A percentile compares a stretch with the other conserved stretches of the same genome.
Evolutionary conservation across 2,329 filamentous ascomycete species (phyloP).

Genomic region (Penicillium sp.): DNA sequence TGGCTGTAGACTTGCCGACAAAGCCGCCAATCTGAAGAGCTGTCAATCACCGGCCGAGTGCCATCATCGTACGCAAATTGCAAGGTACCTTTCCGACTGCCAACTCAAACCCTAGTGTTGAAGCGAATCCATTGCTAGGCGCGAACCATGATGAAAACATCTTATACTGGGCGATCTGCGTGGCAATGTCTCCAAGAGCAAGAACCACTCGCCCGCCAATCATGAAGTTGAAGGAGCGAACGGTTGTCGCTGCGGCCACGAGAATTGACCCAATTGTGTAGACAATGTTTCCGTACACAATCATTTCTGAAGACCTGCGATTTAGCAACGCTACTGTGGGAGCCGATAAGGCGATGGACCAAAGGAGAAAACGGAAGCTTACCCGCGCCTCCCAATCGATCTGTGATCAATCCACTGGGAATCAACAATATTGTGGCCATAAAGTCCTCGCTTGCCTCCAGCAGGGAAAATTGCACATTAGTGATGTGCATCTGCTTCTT

Average conservation of each 20-base stretch:
- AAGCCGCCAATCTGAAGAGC: slow-evolving; percentile 48
- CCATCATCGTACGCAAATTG: not conserved
- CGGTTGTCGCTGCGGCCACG: slow-evolving; percentile 52
- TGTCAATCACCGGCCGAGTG: too few relatives aligned
- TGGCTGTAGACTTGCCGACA: slow-evolving; percentile 55
- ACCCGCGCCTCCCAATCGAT: slow-evolving; percentile 54
- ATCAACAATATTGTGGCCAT: slow-evolving; percentile 55
- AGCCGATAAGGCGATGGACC: not conserved
- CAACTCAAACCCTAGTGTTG: slow-evolving; percentile 55
- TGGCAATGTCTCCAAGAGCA: slow-evolving; percentile 57
- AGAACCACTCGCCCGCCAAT: slow-evolving; percentile 52
- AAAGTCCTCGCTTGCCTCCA: slow-evolving; percentile 57
- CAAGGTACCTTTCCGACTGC: slow-evolving; percentile 48
- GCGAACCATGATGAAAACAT: slow-evolving; percentile 62
- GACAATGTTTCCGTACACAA: slow-evolving; percentile 57
- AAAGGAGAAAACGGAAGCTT: slow-evolving; percentile 4
- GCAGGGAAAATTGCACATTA: slow-evolving; percentile 54
- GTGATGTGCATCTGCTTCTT: slow-evolving; percentile 57
- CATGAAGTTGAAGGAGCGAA: slow-evolving; percentile 56
- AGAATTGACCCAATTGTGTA: slow-evolving; percentile 55
- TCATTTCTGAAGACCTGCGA: slow-evolving; percentile 36
- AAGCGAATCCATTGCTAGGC: slow-evolving; percentile 56
- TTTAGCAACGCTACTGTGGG: not conserved
- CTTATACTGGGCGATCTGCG: slow-evolving; percentile 60
- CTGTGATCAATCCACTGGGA: slow-evolving; percentile 51